Conservation (phyloP, 495 filamentous ascomycete species). For the Venustampulla echinocandica region DNA sequence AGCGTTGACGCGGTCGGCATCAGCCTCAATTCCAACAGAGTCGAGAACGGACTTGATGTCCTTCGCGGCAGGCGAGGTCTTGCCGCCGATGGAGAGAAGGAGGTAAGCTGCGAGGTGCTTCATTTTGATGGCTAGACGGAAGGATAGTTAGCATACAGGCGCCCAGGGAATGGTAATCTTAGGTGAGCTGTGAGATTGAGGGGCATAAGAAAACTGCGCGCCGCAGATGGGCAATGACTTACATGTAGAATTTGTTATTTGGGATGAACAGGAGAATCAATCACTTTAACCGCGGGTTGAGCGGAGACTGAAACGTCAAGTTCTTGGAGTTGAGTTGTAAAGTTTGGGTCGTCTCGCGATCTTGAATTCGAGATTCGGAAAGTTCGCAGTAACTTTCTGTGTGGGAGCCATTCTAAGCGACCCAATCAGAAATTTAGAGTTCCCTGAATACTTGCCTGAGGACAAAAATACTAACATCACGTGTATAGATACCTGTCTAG, state of each 20-base stretch:
- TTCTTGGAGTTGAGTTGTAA: conserved; percentile 29
- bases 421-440: background rate
- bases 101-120: conserved; percentile 99
- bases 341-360: conserved; percentile 1
- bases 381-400: conserved; percentile 2
- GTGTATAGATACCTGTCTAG: too few relatives aligned
- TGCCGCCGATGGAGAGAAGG: conserved; percentile 89
- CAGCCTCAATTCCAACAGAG: conserved; percentile 92
- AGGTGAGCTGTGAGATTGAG: too few relatives aligned
- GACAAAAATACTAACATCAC: too few relatives aligned
- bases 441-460: too few relatives aligned
- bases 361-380: conserved; percentile 7
- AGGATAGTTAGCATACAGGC: conserved; percentile 16
- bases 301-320: conserved; percentile 85
- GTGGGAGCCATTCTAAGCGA: background rate
- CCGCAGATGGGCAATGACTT: too few relatives aligned
- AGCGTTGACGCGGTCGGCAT: conserved; percentile 73
- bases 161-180: too few relatives aligned
- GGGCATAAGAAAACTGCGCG: too few relatives aligned
- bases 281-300: conserved; percentile 83
- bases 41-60: conserved; percentile 89
- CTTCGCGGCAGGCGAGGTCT: conserved; percentile 73
- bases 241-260: conserved; percentile 13
- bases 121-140: conserved; percentile 61
- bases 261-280: conserved; percentile 76